Conservation (phyloP, 768 basidiomycete genomes). For the Jaapia argillacea region DNA sequence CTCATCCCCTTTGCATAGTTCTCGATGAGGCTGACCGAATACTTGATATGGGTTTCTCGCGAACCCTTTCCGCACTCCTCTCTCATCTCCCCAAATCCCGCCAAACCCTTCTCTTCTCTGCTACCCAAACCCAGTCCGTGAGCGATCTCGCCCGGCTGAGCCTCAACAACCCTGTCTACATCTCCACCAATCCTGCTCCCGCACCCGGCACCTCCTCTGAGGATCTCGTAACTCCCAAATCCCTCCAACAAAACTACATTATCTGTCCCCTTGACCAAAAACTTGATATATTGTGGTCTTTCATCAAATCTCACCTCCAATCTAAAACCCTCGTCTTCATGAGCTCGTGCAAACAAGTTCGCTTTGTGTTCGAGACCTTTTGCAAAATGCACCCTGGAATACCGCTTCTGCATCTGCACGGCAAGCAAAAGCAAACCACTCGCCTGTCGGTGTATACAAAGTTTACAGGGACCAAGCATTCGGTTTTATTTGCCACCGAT, state of each 20-base stretch:
- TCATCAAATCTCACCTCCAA: conserved; percentile 89
- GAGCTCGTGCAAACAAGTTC: conserved; percentile 93
- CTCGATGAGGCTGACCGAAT: conserved; percentile 97
- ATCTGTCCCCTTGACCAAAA: conserved; percentile 79
- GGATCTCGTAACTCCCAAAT: conserved; percentile 49
- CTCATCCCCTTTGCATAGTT: conserved; percentile 33
- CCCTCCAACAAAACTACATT: conserved; percentile 84
- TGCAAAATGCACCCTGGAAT: conserved; percentile 92
- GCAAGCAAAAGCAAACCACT: conserved; percentile 93
- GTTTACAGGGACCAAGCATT: conserved; percentile 74
- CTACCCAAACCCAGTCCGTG: conserved; percentile 89
- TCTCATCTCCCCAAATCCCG: conserved; percentile 84
- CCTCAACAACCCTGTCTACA: conserved; percentile 68
- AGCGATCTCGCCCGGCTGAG: conserved; percentile 84
- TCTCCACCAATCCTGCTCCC: conserved; percentile 44
- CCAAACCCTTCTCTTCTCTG: conserved; percentile 94
- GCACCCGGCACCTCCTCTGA: conserved; percentile 25
- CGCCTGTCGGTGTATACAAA: conserved; percentile 75
- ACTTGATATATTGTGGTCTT: conserved; percentile 86
- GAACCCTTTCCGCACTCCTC: conserved; percentile 84
- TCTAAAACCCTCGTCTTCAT: conserved; percentile 90
- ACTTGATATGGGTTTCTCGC: conserved; percentile 91
- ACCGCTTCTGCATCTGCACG: conserved; percentile 88
- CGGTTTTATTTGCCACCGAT: conserved; percentile 90
- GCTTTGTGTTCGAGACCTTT: conserved; percentile 93